These are phyloP conservation scores for Colletotrichum shisoi DNA, from an alignment of 2,329 filamentous ascomycete species.

Conservation along the genomic window DNA sequence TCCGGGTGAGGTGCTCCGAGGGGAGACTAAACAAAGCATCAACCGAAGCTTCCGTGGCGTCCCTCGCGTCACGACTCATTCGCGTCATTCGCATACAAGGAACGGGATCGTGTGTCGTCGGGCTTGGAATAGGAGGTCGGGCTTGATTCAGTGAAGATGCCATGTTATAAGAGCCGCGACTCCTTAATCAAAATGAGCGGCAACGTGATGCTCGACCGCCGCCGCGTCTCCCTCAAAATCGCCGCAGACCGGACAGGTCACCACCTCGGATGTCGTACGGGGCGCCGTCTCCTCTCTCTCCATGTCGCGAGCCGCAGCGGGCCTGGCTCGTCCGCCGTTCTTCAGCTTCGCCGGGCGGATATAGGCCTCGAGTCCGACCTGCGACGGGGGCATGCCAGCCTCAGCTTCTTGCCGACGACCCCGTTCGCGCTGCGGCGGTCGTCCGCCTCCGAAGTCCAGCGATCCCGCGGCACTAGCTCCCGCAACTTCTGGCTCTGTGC, in stretches of 20 bases:
- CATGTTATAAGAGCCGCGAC: neutral
- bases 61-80: too few species aligned
- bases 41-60: too few species aligned
- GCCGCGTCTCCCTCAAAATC: slow-evolving; percentile 72
- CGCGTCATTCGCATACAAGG: neutral
- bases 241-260: slow-evolving; percentile 70
- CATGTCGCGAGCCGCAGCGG: neutral
- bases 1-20: neutral
- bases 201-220: slow-evolving; percentile 73
- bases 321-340: neutral
- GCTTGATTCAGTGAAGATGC: too few species aligned
- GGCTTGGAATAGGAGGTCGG: neutral
- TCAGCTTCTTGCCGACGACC: slow-evolving; percentile 40
- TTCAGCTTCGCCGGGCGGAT: slow-evolving; percentile 49
- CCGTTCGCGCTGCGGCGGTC: slow-evolving; percentile 5
- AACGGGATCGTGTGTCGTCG: neutral
- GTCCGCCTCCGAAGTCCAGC: neutral
- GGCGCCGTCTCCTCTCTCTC: neutral
- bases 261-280: slow-evolving; percentile 28
- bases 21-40: too few species aligned
- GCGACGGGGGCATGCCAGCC: neutral
- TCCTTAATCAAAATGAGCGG: slow-evolving; percentile 58
- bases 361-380: slow-evolving; percentile 58
- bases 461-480: neutral
- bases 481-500: slow-evolving; percentile 13